phyloP scores from a whole-genome alignment of 2,329 filamentous ascomycete species.

The Arthrobotrys iridis region DNA sequence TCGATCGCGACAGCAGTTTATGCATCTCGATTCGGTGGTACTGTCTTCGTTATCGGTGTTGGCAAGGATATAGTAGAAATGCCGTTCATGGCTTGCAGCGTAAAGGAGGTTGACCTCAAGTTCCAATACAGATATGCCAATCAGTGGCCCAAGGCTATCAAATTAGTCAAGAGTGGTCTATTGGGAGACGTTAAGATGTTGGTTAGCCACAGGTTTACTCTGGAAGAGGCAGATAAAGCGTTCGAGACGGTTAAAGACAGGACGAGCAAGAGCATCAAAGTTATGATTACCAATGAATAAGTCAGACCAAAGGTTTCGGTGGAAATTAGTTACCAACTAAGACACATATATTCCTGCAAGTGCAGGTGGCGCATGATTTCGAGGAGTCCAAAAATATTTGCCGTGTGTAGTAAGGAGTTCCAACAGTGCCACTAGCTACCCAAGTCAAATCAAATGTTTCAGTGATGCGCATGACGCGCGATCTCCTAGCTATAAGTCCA shows the following conservation, averaged over 20 bases:
- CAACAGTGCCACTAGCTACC: background rate
- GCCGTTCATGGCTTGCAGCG: slow-evolving; percentile 92
- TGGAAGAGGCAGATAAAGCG: slow-evolving; percentile 88
- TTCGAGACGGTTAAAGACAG: slow-evolving; percentile 89
- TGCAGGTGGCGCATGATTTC: slow-evolving; percentile 10
- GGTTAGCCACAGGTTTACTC: slow-evolving; percentile 84
- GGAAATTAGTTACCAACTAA: slow-evolving; percentile 11
- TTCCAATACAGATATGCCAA: slow-evolving; percentile 88
- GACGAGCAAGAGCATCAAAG: slow-evolving; percentile 96
- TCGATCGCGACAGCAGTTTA: slow-evolving; percentile 87
- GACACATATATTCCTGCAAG: slow-evolving; percentile 21
- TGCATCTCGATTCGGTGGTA: slow-evolving; percentile 91
- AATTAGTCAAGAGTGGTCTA: slow-evolving; percentile 83
- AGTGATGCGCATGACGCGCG: background rate
- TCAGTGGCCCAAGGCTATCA: slow-evolving; percentile 93
- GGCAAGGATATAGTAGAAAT: slow-evolving; percentile 95
- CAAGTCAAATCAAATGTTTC: slow-evolving; percentile 2
- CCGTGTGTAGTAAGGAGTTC: background rate
- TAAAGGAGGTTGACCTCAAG: slow-evolving; percentile 90
- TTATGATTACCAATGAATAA: slow-evolving; percentile 78
- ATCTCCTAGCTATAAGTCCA: background rate
- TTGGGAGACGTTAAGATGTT: slow-evolving; percentile 74
- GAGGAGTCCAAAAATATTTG: background rate
- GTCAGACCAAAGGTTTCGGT: background rate
- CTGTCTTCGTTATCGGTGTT: slow-evolving; percentile 95